These are phyloP conservation scores for Aspergillus saccharolyticus DNA, from an alignment of 495 filamentous ascomycete species.

Conservation along the genomic window DNA sequence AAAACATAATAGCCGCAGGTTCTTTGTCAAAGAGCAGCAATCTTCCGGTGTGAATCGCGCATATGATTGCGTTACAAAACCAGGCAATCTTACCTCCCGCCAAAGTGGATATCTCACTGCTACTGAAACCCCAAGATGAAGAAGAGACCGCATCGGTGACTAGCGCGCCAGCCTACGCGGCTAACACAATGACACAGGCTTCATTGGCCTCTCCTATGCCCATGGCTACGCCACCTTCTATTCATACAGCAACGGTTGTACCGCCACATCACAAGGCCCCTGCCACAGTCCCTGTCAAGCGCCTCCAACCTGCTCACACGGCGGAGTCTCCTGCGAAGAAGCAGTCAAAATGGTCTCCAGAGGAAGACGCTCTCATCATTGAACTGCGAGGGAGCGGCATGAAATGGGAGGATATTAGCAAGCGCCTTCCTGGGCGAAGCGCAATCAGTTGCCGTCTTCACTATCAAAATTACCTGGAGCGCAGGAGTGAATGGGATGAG, in stretches of 20 bases:
- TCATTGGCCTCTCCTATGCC: conserved; percentile 29
- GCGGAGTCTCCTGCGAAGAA: conserved; percentile 81
- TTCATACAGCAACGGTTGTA: conserved; percentile 23
- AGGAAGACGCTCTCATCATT: conserved; percentile 87
- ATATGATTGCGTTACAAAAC: conserved; percentile 51
- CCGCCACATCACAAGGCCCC: conserved; percentile 29
- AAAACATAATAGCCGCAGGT: not conserved
- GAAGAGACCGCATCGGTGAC: conserved; percentile 59
- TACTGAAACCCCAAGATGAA: conserved; percentile 76
- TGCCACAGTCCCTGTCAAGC: conserved; percentile 42
- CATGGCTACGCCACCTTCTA: conserved; percentile 29
- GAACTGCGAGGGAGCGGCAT: conserved; percentile 80
- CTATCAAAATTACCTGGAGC: conserved; percentile 96
- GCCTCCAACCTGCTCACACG: conserved; percentile 43
- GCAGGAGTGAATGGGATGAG: conserved; percentile 88
- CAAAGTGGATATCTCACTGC: conserved; percentile 86
- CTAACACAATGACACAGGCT: conserved; percentile 46
- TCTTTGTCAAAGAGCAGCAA: conserved; percentile 3
- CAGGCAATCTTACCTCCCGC: conserved; percentile 48
- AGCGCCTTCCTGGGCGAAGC: conserved; percentile 80
- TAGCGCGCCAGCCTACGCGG: conserved; percentile 46
- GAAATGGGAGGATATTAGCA: conserved; percentile 99
- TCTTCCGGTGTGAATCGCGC: conserved; percentile 33
- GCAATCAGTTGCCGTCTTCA: conserved; percentile 90
- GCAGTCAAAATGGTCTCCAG: conserved; percentile 91